Conservation (phyloP, 129 eudicot species). For the Lactuca saligna region DNA sequence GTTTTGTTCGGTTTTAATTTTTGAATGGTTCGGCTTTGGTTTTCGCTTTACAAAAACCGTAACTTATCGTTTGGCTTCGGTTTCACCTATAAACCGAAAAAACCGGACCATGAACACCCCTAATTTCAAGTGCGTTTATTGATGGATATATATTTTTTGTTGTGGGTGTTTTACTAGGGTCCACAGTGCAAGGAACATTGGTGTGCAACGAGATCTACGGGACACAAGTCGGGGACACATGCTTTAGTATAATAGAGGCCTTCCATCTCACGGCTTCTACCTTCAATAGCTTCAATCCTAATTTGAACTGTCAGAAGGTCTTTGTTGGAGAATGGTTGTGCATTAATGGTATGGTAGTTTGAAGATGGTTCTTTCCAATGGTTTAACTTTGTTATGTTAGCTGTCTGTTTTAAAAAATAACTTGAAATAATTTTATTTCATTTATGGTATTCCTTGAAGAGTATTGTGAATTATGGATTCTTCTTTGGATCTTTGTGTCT, state of each 20-base stretch:
- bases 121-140: neutral
- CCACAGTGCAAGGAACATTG: neutral
- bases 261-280: conserved; percentile 25
- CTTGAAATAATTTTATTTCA: neutral
- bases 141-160: neutral
- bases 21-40: too few species aligned
- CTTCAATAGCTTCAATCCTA: conserved; percentile 37
- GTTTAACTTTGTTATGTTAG: neutral
- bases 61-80: too few species aligned
- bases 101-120: too few species aligned
- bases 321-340: conserved; percentile 50
- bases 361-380: neutral
- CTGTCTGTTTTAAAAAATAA: neutral
- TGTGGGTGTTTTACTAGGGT: conserved; percentile 15
- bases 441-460: neutral
- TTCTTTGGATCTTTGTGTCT: neutral
- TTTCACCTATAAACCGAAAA: too few species aligned
- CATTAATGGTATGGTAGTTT: conserved; percentile 9
- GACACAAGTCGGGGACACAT: conserved; percentile 40
- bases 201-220: conserved; percentile 35
- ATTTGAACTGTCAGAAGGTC: conserved; percentile 35
- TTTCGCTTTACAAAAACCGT: too few species aligned
- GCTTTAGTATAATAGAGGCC: conserved; percentile 28
- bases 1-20: too few species aligned
- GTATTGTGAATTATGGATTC: neutral